phyloP scores from a whole-genome alignment of 2,329 filamentous ascomycete genomes.

The Beauveria rudraprayagi region DNA sequence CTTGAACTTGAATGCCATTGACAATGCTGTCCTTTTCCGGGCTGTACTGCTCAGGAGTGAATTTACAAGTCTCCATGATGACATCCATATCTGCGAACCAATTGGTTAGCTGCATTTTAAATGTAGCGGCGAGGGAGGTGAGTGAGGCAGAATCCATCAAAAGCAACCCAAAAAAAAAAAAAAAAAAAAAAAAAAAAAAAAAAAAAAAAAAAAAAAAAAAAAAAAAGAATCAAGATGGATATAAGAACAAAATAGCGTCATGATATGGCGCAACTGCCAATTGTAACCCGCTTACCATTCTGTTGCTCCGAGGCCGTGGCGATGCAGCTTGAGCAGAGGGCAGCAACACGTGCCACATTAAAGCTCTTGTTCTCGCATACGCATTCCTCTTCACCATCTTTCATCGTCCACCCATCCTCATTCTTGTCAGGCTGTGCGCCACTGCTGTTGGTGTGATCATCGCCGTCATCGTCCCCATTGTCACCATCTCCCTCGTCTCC shows the following conservation, averaged over 20 bases:
- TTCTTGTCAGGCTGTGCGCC: constrained; percentile 6
- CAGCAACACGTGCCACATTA: constrained; percentile 29
- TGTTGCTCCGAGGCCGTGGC: constrained; percentile 21
- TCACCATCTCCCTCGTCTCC: neutral
- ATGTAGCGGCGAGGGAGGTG: neutral
- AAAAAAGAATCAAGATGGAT: neutral
- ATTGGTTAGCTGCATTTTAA: neutral
- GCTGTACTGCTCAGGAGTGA: constrained; percentile 22
- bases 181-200: neutral
- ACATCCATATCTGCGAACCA: constrained; percentile 25
- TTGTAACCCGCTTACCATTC: constrained; percentile 22
- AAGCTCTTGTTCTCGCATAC: constrained; percentile 33
- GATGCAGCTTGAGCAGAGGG: constrained; percentile 32
- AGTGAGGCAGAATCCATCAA: too few relatives aligned
- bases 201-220: neutral
- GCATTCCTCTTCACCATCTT: constrained; percentile 26
- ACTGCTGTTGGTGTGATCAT: neutral
- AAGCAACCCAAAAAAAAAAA: neutral
- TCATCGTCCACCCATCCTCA: constrained; percentile 13
- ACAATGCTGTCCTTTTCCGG: constrained; percentile 23
- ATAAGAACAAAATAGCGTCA: neutral
- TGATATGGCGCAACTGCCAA: neutral
- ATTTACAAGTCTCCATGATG: constrained; percentile 30
- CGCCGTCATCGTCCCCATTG: neutral
- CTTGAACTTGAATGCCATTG: constrained; percentile 27